A percentile compares a stretch with the other conserved stretches of the same genome.
These are phyloP conservation scores for Odontarrhena argentea DNA, from an alignment of 345 rosid genomes.

Conservation along the genomic window DNA sequence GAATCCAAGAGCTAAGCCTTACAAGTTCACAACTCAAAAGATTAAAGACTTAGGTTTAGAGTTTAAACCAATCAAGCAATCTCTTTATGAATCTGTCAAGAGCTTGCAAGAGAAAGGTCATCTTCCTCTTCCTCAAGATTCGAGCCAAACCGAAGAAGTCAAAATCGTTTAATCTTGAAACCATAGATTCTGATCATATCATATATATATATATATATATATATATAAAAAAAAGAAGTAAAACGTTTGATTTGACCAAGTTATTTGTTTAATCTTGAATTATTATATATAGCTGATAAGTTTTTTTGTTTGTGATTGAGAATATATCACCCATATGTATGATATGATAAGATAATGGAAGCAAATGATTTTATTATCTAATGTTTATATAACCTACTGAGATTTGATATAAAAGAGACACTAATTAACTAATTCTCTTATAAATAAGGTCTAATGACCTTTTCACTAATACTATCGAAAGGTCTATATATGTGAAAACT, in stretches of 20 bases:
- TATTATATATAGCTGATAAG: constrained; percentile 28
- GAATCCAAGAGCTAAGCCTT: constrained; percentile 74
- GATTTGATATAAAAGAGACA: neutral
- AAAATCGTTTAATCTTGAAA: too few relatives aligned
- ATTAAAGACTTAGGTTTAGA: constrained; percentile 77
- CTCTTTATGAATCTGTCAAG: constrained; percentile 86
- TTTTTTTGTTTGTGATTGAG: constrained; percentile 6
- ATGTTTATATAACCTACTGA: constrained; percentile 13
- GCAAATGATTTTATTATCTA: constrained; percentile 5
- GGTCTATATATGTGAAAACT: neutral
- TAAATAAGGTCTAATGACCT: neutral
- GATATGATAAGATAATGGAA: constrained; percentile 19
- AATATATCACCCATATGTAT: constrained; percentile 17
- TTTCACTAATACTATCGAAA: neutral
- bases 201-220: too few relatives aligned
- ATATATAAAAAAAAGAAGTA: constrained; percentile 2
- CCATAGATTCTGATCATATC: constrained; percentile 22
- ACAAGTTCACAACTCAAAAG: constrained; percentile 82
- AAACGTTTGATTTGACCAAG: constrained; percentile 30
- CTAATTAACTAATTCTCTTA: constrained; percentile 1
- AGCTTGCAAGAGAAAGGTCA: constrained; percentile 89
- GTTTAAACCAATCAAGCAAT: constrained; percentile 76
- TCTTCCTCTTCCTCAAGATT: constrained; percentile 61
- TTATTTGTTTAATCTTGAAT: constrained; percentile 28
- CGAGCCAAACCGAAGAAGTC: constrained; percentile 26